Base-by-base conservation (phyloP, 2,329 filamentous ascomycete genomes). In the Alternaria atra region DNA sequence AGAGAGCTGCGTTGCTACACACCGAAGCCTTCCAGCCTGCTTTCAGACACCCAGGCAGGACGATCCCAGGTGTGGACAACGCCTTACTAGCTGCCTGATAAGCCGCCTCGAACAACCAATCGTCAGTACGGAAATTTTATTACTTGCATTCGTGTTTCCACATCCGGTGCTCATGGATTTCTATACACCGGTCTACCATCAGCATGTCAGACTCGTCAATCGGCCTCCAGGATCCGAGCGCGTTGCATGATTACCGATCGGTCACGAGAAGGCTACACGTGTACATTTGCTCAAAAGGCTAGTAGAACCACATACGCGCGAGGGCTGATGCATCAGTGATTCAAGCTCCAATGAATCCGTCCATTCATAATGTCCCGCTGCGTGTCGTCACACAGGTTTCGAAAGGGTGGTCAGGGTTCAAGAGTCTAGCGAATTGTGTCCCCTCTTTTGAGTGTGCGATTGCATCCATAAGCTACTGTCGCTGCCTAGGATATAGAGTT, bases 151-250 rank as follows among this genome's bases (percentile, higher is more conserved):
- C 12, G 9, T 29, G 30, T 47, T 15, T 51, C 54, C 47, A 44
- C 7, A 52, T 50, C 54, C 52, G 40, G 54, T 40, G 32, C 46
- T 27, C 50, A 39, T 54, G 42, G 20, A 40, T 17, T 15, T 30
- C 20, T 43, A 17, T 25, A 40, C 23, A 46, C 39, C 20, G 29
- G 44, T 56, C 57, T 27, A 23, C 37, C 23, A 44, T 51, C 52
- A 56, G 57, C 37, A 48, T 50, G 58, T 52, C 61, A 58, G 54
- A 48, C 23, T 43, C 43, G 25, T 52, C 40, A 37, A 37, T 55
- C 46, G 50, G n/a, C 30, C 43, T 37, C 3, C 32, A 51, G n/a
- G 40, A 40, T 30, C 40, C 34, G 13, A 23, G 42, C 17, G 9
- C 15, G 13, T 32, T 44, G 15, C 30, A 15, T 46, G 17, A 20